Evolutionary conservation across 257 asterid genomes (phyloP).

Genomic region (Solanum neorickii): DNA sequence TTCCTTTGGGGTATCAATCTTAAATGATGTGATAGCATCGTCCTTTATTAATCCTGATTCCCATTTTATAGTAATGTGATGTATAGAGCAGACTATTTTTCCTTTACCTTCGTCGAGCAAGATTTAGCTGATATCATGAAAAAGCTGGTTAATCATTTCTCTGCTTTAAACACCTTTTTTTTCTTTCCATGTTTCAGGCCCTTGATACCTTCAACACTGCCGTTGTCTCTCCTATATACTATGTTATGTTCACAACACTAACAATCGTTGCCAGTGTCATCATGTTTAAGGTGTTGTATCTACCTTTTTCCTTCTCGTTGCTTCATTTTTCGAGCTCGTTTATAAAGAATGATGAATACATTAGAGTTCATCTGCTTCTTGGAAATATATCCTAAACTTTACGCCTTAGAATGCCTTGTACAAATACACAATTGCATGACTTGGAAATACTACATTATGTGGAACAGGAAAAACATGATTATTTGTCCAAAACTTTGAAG

Average conservation of each 20-base stretch:
- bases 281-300: slow-evolving; percentile 61
- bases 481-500: not conserved
- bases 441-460: not conserved
- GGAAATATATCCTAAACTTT: not conserved
- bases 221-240: slow-evolving; percentile 84
- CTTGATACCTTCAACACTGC: slow-evolving; percentile 96
- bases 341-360: not conserved
- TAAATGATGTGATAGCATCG: not conserved
- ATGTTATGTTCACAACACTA: slow-evolving; percentile 74
- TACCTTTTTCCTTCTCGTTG: not conserved
- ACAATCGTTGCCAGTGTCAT: slow-evolving; percentile 78
- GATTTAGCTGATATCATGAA: not conserved
- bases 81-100: not conserved
- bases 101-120: not conserved
- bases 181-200: slow-evolving; percentile 41
- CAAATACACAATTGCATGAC: not conserved
- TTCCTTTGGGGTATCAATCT: not conserved
- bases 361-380: not conserved
- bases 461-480: not conserved
- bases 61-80: not conserved
- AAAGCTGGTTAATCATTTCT: not conserved
- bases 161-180: slow-evolving; percentile 5
- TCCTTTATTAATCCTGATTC: not conserved
- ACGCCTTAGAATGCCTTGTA: not conserved
- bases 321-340: not conserved